Evolutionary conservation across 31 red algal genomes (phyloP).

Genomic region (Porphyra umbilicalis): DNA sequence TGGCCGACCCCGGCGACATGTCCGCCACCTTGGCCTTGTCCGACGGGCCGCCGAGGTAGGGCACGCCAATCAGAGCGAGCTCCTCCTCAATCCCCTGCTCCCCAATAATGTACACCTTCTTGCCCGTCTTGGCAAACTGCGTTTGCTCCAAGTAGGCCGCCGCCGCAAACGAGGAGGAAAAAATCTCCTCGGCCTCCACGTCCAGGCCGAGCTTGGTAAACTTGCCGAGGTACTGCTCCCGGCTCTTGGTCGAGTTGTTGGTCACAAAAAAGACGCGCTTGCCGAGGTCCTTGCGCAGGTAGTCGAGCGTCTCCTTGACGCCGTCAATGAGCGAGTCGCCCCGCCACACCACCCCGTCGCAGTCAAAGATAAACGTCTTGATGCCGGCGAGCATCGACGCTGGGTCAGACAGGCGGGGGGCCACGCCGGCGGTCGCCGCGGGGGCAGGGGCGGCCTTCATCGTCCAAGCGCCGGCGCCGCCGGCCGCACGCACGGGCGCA

Average conservation of each 20-base stretch:
- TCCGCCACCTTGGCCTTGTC: constrained; percentile 85
- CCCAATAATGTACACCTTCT: constrained; percentile 97
- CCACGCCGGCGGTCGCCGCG: neutral
- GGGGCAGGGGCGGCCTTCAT: neutral
- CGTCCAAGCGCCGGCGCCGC: neutral
- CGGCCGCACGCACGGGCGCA: no score
- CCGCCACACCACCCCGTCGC: constrained; percentile 97
- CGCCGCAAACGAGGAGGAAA: constrained; percentile 96
- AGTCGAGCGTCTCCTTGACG: constrained; percentile 66
- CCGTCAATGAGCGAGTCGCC: constrained; percentile 89
- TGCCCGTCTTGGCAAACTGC: constrained; percentile 82
- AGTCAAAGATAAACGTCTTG: constrained; percentile 93
- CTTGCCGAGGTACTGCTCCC: constrained; percentile 92
- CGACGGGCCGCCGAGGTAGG: constrained; percentile 84
- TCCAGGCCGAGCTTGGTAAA: constrained; percentile 87
- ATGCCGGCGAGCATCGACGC: constrained; percentile 43
- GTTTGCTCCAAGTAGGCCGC: constrained; percentile 93
- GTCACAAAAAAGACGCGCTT: constrained; percentile 98
- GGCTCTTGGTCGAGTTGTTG: constrained; percentile 97
- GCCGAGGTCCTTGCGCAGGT: constrained; percentile 55
- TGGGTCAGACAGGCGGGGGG: constrained; percentile 18
- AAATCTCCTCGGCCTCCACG: constrained; percentile 90
- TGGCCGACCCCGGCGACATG: constrained; percentile 71
- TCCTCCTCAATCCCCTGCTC: constrained; percentile 90
- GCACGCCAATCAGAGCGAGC: constrained; percentile 78